These are phyloP conservation scores for Diplodia seriata DNA, from an alignment of 2,329 filamentous ascomycete species.

Conservation along the genomic window DNA sequence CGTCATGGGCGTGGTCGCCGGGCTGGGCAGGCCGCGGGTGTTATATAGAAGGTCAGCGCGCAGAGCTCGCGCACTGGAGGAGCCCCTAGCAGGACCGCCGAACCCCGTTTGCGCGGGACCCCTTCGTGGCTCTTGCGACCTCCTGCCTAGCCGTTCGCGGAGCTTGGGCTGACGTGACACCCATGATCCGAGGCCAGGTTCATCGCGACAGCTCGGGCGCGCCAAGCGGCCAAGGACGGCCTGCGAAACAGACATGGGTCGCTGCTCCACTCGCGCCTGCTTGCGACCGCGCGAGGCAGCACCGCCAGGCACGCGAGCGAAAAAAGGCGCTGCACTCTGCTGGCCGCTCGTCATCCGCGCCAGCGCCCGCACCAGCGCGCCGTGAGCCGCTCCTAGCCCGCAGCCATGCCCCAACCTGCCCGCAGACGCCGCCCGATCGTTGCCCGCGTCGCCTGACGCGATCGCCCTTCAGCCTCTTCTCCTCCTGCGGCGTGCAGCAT, in stretches of 20 bases:
- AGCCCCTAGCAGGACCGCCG: slow-evolving; percentile 26
- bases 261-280: slow-evolving; percentile 28
- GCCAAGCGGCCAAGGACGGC: slow-evolving; percentile 29
- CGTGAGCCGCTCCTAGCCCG: slow-evolving; percentile 3
- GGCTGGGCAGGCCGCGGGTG: slow-evolving; percentile 22
- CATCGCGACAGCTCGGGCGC: slow-evolving; percentile 30
- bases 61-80: slow-evolving; percentile 21
- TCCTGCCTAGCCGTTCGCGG: slow-evolving; percentile 32
- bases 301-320: neutral
- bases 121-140: slow-evolving; percentile 30
- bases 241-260: slow-evolving; percentile 31
- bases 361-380: slow-evolving; percentile 2
- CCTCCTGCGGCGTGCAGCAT: slow-evolving; percentile 26
- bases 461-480: slow-evolving; percentile 20
- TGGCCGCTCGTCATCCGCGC: slow-evolving; percentile 6
- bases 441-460: slow-evolving; percentile 20
- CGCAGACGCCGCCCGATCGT: neutral
- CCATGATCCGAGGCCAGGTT: slow-evolving; percentile 32
- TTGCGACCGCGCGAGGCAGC: slow-evolving; percentile 16
- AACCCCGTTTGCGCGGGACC: slow-evolving; percentile 29
- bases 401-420: neutral
- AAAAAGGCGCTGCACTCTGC: slow-evolving; percentile 18
- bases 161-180: slow-evolving; percentile 32
- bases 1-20: slow-evolving; percentile 13
- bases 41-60: slow-evolving; percentile 30